Evolutionary conservation across 805 yeast species (phyloP), one percentile per base, ranked within the genome.

Genomic region (Wickerhamomyces hampshirensis): DNA sequence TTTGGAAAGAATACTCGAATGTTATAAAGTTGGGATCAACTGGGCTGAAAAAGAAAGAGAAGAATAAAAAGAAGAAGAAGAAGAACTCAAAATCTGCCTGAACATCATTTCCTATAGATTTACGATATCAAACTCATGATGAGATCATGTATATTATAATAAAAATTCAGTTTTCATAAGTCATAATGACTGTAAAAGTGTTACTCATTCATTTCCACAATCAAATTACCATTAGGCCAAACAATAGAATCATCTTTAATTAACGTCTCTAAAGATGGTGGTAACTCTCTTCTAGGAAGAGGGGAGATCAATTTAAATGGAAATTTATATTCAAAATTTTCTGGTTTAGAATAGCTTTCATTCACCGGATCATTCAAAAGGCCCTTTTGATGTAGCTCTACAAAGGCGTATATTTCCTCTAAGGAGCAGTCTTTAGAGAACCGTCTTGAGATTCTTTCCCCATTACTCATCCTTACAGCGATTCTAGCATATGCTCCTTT

Each of bases 1-100:
- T 89, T 57, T 89, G 96, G 96, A 57, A 59, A 29, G 78, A 77
- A 18, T 89, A 88, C 60, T 62, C 85, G 1, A 77, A 75, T 29
- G 73, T 73, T 0, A 67, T 88, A 38, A 88, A 85, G 55, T 55
- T 67, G 16, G 89, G 93, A 5, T 76, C 84, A 58, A 64, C 65
- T 4, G 96, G 95, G 2, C 69, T 89, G 58, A 73, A 77, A 55
- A 85, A 82, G 73, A 87, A 85, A 65, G 86, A 84, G 41, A 86
- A 85, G 68, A 79, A 78, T 62, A 80, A 42, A 14, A 43, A 77
- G 68, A 73, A 71, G 64, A 79, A 75, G 65, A 68, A 71, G 55
- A 70, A 68, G 62, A 46, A 66, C 58, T 56, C 59, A 29, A 62
- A 60, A 41, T 44, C 24, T 21, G 24, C 24, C 24, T 21, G 24